Percentiles rank a stretch among this genome's conserved stretches.
Conservation (phyloP, 1,139 yeast genomes). For the Pneumocystis oryctolagi region DNA sequence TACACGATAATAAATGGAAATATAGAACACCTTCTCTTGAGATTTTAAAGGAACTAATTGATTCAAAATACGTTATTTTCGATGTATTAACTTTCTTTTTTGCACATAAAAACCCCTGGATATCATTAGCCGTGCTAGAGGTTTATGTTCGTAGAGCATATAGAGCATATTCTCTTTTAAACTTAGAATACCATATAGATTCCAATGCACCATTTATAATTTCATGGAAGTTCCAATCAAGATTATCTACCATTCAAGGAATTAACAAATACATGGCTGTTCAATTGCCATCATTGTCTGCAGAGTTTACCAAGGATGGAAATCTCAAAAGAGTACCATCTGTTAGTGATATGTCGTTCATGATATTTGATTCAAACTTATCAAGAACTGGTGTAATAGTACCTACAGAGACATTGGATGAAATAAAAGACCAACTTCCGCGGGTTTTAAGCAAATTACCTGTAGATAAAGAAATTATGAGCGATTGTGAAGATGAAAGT, state of each 20-base stretch:
- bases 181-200: conserved; percentile 50
- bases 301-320: conserved; percentile 14
- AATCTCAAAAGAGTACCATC: conserved; percentile 52
- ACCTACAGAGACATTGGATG: conserved; percentile 73
- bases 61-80: conserved; percentile 87
- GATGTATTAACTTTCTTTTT: conserved; percentile 90
- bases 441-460: conserved; percentile 66
- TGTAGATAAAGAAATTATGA: conserved; percentile 15
- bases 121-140: conserved; percentile 90
- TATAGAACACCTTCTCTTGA: conserved; percentile 74
- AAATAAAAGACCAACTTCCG: conserved; percentile 64
- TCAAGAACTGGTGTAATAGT: conserved; percentile 76
- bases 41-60: conserved; percentile 77
- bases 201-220: conserved; percentile 45
- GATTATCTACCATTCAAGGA: conserved; percentile 50
- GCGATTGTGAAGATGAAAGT: conserved; percentile 22
- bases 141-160: conserved; percentile 93
- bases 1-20: conserved; percentile 60
- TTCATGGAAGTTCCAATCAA: conserved; percentile 84
- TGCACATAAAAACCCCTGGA: conserved; percentile 69
- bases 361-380: conserved; percentile 52
- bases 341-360: conserved; percentile 78
- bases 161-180: conserved; percentile 83
- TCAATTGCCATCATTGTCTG: conserved; percentile 5
- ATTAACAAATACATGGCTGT: conserved; percentile 15